Base-by-base conservation (phyloP, 2,329 filamentous ascomycete species). In the Botrytis pseudocinerea region DNA sequence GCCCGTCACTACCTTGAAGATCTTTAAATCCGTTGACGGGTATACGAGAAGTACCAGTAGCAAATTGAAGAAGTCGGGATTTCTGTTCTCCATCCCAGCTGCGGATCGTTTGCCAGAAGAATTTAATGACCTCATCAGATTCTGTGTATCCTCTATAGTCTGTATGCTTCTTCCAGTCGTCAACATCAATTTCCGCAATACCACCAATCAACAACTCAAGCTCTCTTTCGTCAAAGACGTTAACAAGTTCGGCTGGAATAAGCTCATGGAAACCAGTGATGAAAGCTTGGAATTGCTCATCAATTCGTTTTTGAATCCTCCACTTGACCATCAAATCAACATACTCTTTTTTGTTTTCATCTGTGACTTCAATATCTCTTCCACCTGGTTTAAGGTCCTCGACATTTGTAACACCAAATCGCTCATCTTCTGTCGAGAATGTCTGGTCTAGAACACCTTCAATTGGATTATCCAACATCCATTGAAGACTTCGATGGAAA, bases 121-220 rank as follows among this genome's bases (percentile, higher is more conserved):
- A 95, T 83, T 97, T 93, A 77, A 99, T 96, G 40, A 99, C 96
- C 81, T 98, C 94, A 79, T 99, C 96, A 73, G 91, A 94, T 84
- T 99, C 96, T 16, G 97, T 98, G 87, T 99, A 99, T 71, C 96
- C 96, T 78, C 96, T 92, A 84, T 99, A 99, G 81, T 99, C 96
- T 64, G 96, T 99, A 85, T 99, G 96, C 87, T 99, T 99, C 92
- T 99, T 98, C 96, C 96, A 99, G 84, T 99, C 96, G 74, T 99
- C 96, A 25, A 99, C 95, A 80, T 99, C 96, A 78, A 99, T 99
- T 84, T 99, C 96, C n/a, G 96, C 96, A 79, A 99, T 99, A 87
- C 96, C 96, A 77, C 96, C 96, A 81, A 99, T 98, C 78, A 99
- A 88, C 78, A 99, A 85, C 84, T 99, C 96, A 65, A 99, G 87